Conservation (phyloP, 306 rosid species). For the Oxytropis ochrocephala region DNA sequence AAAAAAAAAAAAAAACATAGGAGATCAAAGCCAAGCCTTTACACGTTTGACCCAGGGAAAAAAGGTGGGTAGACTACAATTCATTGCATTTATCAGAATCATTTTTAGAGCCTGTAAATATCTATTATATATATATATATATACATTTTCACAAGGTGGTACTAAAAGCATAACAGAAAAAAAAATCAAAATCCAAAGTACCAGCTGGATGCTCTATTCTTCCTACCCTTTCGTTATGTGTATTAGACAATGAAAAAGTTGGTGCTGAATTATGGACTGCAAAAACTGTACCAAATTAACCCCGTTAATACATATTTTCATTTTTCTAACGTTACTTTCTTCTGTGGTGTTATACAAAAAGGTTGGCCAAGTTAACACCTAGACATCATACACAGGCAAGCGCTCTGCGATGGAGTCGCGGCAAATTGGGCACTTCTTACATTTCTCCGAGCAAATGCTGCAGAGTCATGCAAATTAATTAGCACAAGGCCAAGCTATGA, state of each 20-base stretch:
- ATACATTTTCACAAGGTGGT: constrained; percentile 27
- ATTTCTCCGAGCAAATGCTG: constrained; percentile 83
- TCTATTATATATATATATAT: constrained; percentile 20
- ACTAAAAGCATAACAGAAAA: constrained; percentile 12
- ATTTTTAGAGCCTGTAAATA: constrained; percentile 4
- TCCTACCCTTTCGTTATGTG: constrained; percentile 19
- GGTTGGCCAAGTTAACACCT: constrained; percentile 30
- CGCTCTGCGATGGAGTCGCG: constrained; percentile 61
- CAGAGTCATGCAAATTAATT: constrained; percentile 25
- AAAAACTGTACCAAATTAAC: constrained; percentile 31
- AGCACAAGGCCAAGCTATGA: constrained; percentile 4
- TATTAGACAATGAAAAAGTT: constrained; percentile 23
- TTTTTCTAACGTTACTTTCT: constrained; percentile 22
- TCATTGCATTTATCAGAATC: constrained; percentile 12
- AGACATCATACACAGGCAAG: constrained; percentile 85
- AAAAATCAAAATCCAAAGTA: constrained; percentile 21
- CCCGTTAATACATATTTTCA: constrained; percentile 10
- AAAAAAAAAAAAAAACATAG: neutral
- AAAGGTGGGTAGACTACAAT: neutral
- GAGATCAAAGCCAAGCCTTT: neutral
- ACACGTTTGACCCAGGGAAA: neutral
- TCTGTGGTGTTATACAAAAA: constrained; percentile 27
- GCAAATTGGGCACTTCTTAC: constrained; percentile 90
- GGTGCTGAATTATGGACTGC: neutral
- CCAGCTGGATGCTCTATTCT: constrained; percentile 17